Evolutionary conservation across 176 grass and related monocot species (phyloP).

Genomic region (Oryza punctata): DNA sequence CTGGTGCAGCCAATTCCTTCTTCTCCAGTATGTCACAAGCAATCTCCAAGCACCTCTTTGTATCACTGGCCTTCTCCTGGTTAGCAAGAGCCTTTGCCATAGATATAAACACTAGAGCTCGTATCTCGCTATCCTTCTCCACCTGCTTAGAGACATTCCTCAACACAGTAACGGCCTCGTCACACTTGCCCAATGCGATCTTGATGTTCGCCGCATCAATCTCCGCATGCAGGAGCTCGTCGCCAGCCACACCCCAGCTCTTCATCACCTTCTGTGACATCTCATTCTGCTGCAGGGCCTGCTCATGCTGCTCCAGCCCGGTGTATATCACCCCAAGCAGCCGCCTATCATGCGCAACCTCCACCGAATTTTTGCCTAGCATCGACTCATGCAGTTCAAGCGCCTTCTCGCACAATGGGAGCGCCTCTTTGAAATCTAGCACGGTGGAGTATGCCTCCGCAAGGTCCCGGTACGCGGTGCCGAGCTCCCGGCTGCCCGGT

Average conservation of each 20-base stretch:
- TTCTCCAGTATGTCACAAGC: constrained; percentile 70
- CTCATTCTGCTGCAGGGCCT: constrained; percentile 80
- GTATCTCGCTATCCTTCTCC: constrained; percentile 56
- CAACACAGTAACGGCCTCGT: constrained; percentile 65
- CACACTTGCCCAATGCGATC: constrained; percentile 75
- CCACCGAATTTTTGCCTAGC: constrained; percentile 80
- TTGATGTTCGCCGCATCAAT: constrained; percentile 84
- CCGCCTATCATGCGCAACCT: constrained; percentile 79
- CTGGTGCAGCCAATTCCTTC: constrained; percentile 55
- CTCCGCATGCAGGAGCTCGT: constrained; percentile 69
- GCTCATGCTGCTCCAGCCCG: constrained; percentile 74
- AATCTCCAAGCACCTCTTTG: constrained; percentile 73
- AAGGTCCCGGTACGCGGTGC: constrained; percentile 62
- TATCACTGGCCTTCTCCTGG: constrained; percentile 65
- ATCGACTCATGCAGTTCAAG: constrained; percentile 63
- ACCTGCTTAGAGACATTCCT: constrained; percentile 49
- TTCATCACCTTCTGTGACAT: constrained; percentile 79
- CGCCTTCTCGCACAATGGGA: constrained; percentile 79
- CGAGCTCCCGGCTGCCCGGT: constrained; percentile 73
- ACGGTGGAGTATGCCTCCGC: constrained; percentile 74
- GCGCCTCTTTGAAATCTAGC: constrained; percentile 85
- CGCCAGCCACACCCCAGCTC: constrained; percentile 63
- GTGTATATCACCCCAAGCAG: constrained; percentile 97
- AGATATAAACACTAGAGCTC: constrained; percentile 76
- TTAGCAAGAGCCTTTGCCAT: constrained; percentile 83